Evolutionary conservation across 1,284 basidiomycete genomes (phyloP), one percentile per base, ranked within the genome.

Genomic region (Trametes versicolor): DNA sequence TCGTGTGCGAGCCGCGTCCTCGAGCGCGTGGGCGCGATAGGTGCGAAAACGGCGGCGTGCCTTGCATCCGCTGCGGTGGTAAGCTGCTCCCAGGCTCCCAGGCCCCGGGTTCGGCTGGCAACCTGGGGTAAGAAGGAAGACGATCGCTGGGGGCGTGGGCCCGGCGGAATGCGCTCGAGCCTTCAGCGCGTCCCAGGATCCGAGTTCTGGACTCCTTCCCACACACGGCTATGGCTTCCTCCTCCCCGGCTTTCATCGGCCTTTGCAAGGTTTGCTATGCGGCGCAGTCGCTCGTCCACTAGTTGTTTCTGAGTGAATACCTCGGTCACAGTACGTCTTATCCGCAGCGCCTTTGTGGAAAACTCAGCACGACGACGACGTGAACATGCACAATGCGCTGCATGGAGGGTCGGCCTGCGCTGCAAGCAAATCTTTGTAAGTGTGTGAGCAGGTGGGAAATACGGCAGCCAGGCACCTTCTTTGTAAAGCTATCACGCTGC

Each of bases 21-120:
- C 39, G 25, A 43, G 23, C 4, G 32, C 54, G 55, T 41, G 59
- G n/a, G 55, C 32, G 10, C 36, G 10, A 9, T 29, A 43, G 21
- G 32, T 17, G 41, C 53, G 21, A 51, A 58, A 25, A 19, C 23
- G 59, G 56, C 13, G 27, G n/a, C 27, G 66, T 63, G 54, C 63
- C 67, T 63, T 55, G 62, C 59, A 57, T 54, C 62, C 66, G 48
- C 29, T 59, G 13, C 51, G 19, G 27, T 29, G 67, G 63, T 10
- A n/a, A 34, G 2, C 21, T n/a, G 4, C 51, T 62, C 56, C 34
- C 58, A 61, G 59, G 62, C 12, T 6, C 19, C 39, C 21, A 32
- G 29, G 29, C 50, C 39, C n/a, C 51, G 48, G 29, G 47, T 29
- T 43, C 21, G 48, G 39, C 32, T 10, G 6, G 25, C 12, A 34